These are phyloP conservation scores for Sphenostylis stenocarpa DNA, from an alignment of 306 rosid genomes.

Conservation along the genomic window DNA sequence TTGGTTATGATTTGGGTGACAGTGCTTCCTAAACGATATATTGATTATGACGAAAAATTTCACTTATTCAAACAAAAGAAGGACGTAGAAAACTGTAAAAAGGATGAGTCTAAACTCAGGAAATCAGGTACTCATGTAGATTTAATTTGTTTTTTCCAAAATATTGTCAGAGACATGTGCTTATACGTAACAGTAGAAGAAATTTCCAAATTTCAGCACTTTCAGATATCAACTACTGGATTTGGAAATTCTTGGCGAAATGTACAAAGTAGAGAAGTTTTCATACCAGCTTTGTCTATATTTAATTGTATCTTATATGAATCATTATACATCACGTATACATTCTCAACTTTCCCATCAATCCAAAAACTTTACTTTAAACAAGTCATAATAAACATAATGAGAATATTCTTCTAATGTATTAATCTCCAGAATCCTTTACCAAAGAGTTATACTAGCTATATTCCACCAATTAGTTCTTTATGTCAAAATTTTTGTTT, in stretches of 20 bases:
- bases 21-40: conserved; percentile 8
- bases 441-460: not conserved
- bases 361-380: too few species aligned
- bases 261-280: not conserved
- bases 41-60: not conserved
- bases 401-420: too few species aligned
- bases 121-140: not conserved
- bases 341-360: too few species aligned
- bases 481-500: not conserved
- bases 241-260: conserved; percentile 25
- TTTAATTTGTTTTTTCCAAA: too few species aligned
- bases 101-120: not conserved
- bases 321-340: too few species aligned
- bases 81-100: not conserved
- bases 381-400: too few species aligned
- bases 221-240: not conserved
- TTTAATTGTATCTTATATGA: not conserved
- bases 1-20: not conserved
- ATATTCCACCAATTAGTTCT: not conserved
- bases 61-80: not conserved
- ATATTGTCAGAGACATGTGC: not conserved
- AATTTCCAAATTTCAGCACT: conserved; percentile 19
- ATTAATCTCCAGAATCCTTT: not conserved
- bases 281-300: not conserved
- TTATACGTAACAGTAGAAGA: not conserved